These are phyloP conservation scores for Bipolaris victoriae DNA, from an alignment of 2,329 filamentous ascomycete genomes.

Conservation along the genomic window DNA sequence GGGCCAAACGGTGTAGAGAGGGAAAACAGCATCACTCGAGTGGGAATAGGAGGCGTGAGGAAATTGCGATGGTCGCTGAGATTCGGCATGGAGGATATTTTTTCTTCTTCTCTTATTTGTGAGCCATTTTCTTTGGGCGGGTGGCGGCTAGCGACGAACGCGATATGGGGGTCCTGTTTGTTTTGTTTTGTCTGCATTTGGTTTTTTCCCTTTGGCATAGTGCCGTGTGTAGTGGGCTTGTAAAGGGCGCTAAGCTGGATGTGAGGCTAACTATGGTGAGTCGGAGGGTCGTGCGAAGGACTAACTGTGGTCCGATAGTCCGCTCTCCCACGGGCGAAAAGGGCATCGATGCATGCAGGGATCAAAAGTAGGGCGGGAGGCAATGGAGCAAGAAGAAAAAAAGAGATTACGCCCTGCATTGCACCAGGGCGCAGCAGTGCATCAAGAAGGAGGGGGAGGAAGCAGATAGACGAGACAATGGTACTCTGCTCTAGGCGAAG, in stretches of 20 bases:
- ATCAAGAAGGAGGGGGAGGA: background rate
- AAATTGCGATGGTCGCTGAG: conserved; percentile 16
- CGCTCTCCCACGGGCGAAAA: conserved; percentile 11
- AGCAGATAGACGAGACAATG: background rate
- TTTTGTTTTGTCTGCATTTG: background rate
- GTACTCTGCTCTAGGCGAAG: background rate
- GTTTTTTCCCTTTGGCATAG: conserved; percentile 8
- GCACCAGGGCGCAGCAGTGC: background rate
- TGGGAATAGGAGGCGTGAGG: conserved; percentile 2
- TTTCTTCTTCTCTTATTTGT: background rate
- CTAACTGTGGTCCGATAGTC: conserved; percentile 18
- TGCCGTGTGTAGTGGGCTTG: conserved; percentile 1
- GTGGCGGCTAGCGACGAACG: background rate
- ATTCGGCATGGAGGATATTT: background rate
- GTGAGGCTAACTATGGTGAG: background rate
- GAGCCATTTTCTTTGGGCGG: background rate
- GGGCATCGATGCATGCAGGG: conserved; percentile 3
- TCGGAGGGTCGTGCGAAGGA: conserved; percentile 1
- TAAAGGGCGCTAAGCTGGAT: background rate
- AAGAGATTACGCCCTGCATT: conserved; percentile 23
- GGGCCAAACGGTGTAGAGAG: background rate
- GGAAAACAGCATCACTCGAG: background rate
- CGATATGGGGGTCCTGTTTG: background rate
- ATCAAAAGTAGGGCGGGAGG: background rate
- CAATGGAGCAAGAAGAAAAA: conserved; percentile 15